Conservation (phyloP, 495 filamentous ascomycete genomes). For the Friedmanniomyces endolithicus region DNA sequence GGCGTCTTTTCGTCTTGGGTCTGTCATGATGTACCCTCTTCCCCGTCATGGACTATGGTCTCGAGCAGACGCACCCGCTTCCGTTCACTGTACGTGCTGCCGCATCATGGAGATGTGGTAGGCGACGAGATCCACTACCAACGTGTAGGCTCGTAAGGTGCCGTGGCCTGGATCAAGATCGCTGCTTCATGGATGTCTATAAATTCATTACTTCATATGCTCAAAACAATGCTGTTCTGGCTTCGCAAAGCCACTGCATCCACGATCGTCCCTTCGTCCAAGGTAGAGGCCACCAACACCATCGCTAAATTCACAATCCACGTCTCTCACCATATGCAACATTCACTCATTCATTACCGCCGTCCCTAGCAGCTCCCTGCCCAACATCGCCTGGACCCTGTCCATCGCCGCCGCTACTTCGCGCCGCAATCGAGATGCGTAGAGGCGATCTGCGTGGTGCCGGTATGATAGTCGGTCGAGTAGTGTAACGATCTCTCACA, state of each 20-base stretch:
- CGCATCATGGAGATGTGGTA: no score
- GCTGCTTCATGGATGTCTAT: background rate
- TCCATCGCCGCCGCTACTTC: background rate
- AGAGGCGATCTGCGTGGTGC: constrained; percentile 3
- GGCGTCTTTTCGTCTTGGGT: no score
- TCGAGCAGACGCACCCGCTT: no score
- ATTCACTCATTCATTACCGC: background rate
- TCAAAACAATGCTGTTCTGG: background rate
- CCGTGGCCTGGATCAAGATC: background rate
- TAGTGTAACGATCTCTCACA: background rate
- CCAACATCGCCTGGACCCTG: background rate
- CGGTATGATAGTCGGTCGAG: background rate
- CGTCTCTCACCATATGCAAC: background rate
- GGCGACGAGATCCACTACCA: no score
- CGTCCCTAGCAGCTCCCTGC: background rate
- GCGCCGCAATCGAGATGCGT: background rate
- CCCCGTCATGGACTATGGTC: no score
- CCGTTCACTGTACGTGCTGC: no score
- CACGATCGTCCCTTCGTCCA: constrained; percentile 46
- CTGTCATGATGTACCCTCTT: no score
- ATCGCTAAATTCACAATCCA: constrained; percentile 32
- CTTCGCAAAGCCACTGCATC: background rate
- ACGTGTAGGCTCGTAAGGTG: background rate
- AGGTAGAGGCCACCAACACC: constrained; percentile 53
- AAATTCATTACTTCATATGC: background rate